Conservation (phyloP, 2,329 filamentous ascomycete species). For the Fusarium poae region DNA sequence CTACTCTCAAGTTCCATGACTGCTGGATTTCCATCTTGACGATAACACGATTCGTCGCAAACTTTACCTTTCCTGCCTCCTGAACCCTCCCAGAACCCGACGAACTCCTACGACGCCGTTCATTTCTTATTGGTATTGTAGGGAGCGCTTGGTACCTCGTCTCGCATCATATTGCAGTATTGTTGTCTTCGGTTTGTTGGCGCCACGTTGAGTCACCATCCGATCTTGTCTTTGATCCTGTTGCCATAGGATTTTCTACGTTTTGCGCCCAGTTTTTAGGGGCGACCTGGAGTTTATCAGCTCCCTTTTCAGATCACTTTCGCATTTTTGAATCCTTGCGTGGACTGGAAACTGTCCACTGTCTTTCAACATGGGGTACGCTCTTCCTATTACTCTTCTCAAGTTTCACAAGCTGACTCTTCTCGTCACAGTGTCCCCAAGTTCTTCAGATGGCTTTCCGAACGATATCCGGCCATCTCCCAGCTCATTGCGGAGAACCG, state of each 20-base stretch:
- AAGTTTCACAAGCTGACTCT: constrained; percentile 32
- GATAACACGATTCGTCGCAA: constrained; percentile 41
- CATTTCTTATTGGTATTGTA: constrained; percentile 18
- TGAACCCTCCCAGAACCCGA: constrained; percentile 12
- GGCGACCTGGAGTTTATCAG: constrained; percentile 20
- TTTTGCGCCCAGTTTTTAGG: constrained; percentile 38
- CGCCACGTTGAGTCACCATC: constrained; percentile 32
- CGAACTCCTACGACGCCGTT: constrained; percentile 15
- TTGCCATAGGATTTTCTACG: constrained; percentile 40
- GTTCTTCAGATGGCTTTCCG: constrained; percentile 99
- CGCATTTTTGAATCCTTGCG: constrained; percentile 22
- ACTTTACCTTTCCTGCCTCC: constrained; percentile 21
- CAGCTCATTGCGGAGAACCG: constrained; percentile 98
- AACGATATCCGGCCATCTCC: constrained; percentile 98
- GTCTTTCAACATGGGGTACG: constrained; percentile 51
- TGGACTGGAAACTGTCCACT: constrained; percentile 44
- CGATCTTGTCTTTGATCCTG: constrained; percentile 31
- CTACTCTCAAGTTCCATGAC: constrained; percentile 35
- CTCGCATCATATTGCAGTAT: constrained; percentile 16
- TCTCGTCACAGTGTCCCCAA: constrained; percentile 73
- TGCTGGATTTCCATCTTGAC: constrained; percentile 42
- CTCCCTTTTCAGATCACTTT: constrained; percentile 18
- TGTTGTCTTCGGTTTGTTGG: constrained; percentile 12
- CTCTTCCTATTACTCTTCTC: neutral
- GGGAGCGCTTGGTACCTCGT: constrained; percentile 1